These are phyloP conservation scores for Cornus controversa DNA, from an alignment of 148 eudicot species.

Conservation along the genomic window DNA sequence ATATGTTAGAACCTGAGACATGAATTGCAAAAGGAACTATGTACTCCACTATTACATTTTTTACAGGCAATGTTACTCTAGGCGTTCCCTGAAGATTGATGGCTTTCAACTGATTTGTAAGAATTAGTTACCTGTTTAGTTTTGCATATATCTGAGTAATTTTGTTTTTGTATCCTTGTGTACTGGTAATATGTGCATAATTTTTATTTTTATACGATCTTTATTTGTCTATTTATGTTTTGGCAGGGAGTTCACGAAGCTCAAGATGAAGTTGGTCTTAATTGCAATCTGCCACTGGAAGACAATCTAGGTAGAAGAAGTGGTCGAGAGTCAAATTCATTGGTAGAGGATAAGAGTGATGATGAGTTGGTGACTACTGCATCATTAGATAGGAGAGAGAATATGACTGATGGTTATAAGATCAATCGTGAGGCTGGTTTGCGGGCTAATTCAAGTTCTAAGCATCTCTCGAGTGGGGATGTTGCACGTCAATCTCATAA, in stretches of 20 bases:
- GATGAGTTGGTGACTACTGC: conserved; percentile 18
- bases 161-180: conserved; percentile 6
- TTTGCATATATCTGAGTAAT: conserved; percentile 14
- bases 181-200: conserved; percentile 9
- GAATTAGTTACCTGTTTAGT: conserved; percentile 52
- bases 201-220: background rate
- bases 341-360: conserved; percentile 23
- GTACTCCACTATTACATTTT: conserved; percentile 22
- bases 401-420: conserved; percentile 19
- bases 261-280: conserved; percentile 9
- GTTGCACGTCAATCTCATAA: conserved; percentile 22
- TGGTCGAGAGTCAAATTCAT: background rate
- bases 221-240: conserved; percentile 1
- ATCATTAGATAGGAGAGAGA: background rate
- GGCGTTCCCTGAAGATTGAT: conserved; percentile 55
- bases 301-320: conserved; percentile 11
- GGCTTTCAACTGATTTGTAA: conserved; percentile 75
- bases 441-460: conserved; percentile 6
- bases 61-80: conserved; percentile 45
- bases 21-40: conserved; percentile 29
- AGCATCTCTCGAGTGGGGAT: conserved; percentile 35
- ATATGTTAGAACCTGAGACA: conserved; percentile 27
- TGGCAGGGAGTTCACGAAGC: conserved; percentile 42
- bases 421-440: conserved; percentile 4
- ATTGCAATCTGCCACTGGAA: conserved; percentile 12